These are phyloP conservation scores for Fusarium sp. DNA, from an alignment of 2,329 filamentous ascomycete species.

Conservation along the genomic window DNA sequence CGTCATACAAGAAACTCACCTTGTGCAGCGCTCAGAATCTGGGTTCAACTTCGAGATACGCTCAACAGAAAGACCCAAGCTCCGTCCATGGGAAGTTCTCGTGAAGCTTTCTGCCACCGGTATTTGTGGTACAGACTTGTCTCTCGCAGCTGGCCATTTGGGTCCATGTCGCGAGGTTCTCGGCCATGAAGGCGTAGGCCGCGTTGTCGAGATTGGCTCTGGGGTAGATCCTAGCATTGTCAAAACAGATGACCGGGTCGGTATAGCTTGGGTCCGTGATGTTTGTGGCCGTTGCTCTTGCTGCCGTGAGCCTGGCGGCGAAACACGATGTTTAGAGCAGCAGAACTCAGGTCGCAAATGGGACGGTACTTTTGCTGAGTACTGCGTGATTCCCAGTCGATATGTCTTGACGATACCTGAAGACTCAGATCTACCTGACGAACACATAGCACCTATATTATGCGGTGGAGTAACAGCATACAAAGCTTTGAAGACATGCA, in stretches of 20 bases:
- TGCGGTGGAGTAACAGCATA: constrained; percentile 63
- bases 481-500: constrained; percentile 57
- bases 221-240: constrained; percentile 13
- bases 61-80: constrained; percentile 6
- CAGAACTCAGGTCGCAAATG: constrained; percentile 54
- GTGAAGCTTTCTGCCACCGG: constrained; percentile 34
- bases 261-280: constrained; percentile 46
- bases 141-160: constrained; percentile 34
- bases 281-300: constrained; percentile 54
- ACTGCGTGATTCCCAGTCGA: constrained; percentile 54
- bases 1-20: too few species aligned
- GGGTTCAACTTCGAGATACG: constrained; percentile 16
- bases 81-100: constrained; percentile 35
- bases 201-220: constrained; percentile 19
- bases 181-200: constrained; percentile 43
- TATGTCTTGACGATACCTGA: constrained; percentile 53
- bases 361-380: constrained; percentile 60
- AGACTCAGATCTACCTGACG: constrained; percentile 49
- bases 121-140: constrained; percentile 42
- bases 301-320: constrained; percentile 54
- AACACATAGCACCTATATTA: constrained; percentile 58
- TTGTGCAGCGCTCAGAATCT: constrained; percentile 14
- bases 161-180: constrained; percentile 37
- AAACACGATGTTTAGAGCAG: constrained; percentile 55
- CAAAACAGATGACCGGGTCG: constrained; percentile 19